phyloP scores from a whole-genome alignment of 106 monocot species.

The Agapanthus africanus region DNA sequence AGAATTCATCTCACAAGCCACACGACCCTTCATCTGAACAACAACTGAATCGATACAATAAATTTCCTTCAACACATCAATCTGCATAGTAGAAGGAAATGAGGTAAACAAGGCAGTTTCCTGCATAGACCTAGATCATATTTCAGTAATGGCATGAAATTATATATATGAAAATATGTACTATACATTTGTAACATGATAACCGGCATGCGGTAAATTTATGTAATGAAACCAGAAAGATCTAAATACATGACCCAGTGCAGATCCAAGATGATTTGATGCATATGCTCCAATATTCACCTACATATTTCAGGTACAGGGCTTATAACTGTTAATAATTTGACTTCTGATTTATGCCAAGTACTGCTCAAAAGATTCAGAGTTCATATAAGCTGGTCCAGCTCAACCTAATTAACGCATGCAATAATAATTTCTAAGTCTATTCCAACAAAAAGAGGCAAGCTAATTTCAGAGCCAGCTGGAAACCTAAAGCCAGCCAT shows the following conservation, averaged over 20 bases:
- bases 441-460: neutral
- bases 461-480: neutral
- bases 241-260: neutral
- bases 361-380: neutral
- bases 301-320: neutral
- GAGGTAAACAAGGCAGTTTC: neutral
- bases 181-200: neutral
- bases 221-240: neutral
- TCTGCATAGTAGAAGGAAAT: constrained; percentile 33
- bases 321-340: neutral
- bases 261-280: neutral
- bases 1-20: constrained; percentile 99
- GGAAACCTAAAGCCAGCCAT: neutral
- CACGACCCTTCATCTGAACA: constrained; percentile 92
- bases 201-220: neutral
- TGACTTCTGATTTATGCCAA: neutral
- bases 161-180: too few relatives aligned
- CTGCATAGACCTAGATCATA: too few relatives aligned
- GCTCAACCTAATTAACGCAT: neutral
- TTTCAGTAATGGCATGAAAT: too few relatives aligned
- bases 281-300: neutral
- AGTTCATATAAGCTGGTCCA: neutral
- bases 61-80: constrained; percentile 87
- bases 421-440: neutral
- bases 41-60: constrained; percentile 78